These are phyloP conservation scores for Saraca asoca DNA, from an alignment of 331 rosid genomes.

Conservation along the genomic window DNA sequence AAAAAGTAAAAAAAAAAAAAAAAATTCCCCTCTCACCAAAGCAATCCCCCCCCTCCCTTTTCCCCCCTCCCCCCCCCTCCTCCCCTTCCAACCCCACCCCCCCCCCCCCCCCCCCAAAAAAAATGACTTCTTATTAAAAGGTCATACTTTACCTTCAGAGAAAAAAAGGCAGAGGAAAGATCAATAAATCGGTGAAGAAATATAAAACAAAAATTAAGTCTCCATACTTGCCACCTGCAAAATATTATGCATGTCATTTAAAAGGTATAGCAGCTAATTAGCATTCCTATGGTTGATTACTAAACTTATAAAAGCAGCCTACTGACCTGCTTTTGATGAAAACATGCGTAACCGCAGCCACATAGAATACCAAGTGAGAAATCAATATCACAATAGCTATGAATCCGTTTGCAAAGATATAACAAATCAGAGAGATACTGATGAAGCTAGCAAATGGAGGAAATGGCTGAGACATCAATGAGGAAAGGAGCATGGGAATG, in stretches of 20 bases:
- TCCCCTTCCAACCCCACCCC: no score
- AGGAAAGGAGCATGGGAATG: slow-evolving; percentile 61
- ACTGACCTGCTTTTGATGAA: slow-evolving; percentile 86
- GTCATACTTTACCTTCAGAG: slow-evolving; percentile 65
- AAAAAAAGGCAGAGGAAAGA: slow-evolving; percentile 53
- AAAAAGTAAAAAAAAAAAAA: no score
- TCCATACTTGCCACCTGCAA: slow-evolving; percentile 82
- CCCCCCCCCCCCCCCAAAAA: no score
- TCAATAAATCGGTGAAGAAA: slow-evolving; percentile 48
- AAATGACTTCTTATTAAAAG: slow-evolving; percentile 14
- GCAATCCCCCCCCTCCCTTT: no score
- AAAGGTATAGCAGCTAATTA: slow-evolving; percentile 4
- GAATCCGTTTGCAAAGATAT: slow-evolving; percentile 78
- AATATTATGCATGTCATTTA: slow-evolving; percentile 38
- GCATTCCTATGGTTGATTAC: slow-evolving; percentile 14
- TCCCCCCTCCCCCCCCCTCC: no score
- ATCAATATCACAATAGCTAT: slow-evolving; percentile 64
- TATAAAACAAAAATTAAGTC: slow-evolving; percentile 41
- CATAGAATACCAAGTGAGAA: slow-evolving; percentile 75
- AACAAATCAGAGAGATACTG: slow-evolving; percentile 69
- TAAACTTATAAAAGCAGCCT: slow-evolving; percentile 24
- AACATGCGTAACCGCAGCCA: slow-evolving; percentile 72
- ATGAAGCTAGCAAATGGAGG: slow-evolving; percentile 75
- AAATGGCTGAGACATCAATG: slow-evolving; percentile 62
- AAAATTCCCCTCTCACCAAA: no score